Evolutionary conservation across 768 basidiomycete species (phyloP).

Genomic region (Trametes cubensis): DNA sequence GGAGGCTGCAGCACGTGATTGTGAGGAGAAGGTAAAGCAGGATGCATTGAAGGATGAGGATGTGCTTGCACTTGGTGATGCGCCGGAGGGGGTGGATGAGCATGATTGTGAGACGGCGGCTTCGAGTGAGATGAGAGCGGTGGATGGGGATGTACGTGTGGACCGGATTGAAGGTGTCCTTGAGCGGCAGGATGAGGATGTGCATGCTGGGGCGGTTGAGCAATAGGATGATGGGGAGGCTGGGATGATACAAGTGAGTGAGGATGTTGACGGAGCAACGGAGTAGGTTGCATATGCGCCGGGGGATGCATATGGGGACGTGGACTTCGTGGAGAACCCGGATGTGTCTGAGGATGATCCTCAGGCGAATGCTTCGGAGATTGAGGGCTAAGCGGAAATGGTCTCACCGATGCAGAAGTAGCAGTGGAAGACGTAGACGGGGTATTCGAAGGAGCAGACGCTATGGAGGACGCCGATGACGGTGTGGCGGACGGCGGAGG

Average conservation of each 20-base stretch:
- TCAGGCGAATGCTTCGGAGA: slow-evolving; percentile 10
- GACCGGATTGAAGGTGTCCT: background rate
- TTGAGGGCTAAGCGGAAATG: background rate
- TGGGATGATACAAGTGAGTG: slow-evolving; percentile 10
- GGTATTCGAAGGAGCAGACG: slow-evolving; percentile 12
- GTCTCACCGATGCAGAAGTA: slow-evolving; percentile 16
- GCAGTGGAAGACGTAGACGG: slow-evolving; percentile 15
- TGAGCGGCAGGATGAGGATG: slow-evolving; percentile 4
- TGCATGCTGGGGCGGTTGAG: background rate
- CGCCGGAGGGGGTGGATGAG: background rate
- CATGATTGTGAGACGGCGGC: slow-evolving; percentile 2
- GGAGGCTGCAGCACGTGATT: background rate
- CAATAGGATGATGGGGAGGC: slow-evolving; percentile 3
- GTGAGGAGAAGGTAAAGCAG: background rate
- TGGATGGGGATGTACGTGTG: slow-evolving; percentile 7
- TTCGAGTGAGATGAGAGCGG: slow-evolving; percentile 1
- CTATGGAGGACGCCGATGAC: slow-evolving; percentile 5
- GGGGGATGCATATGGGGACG: background rate
- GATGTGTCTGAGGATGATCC: slow-evolving; percentile 6
- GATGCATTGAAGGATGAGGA: slow-evolving; percentile 1
- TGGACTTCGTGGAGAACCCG: slow-evolving; percentile 6
- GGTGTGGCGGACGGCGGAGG: slow-evolving; percentile 20
- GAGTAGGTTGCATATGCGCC: background rate
- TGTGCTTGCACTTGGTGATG: background rate
- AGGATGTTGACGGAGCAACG: background rate